Base-by-base conservation (phyloP, 768 basidiomycete genomes). In the Russula compacta region DNA sequence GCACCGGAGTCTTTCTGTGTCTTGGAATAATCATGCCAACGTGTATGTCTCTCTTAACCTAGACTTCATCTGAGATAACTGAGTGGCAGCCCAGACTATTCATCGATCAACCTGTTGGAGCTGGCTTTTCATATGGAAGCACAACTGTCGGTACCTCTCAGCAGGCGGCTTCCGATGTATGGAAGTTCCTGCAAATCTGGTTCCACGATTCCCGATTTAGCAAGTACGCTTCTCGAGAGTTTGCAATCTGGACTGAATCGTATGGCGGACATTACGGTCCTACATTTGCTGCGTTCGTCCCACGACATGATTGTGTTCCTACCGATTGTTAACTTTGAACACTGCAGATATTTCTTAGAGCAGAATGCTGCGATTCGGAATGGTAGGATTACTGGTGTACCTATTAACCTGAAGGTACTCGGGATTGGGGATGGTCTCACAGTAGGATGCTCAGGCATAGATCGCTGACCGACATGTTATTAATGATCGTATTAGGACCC, bases 171-270 rank as follows among this genome's bases (percentile, higher is more conserved):
- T 66, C 73, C 12, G 83, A 84, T 64, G 69, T 84, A 7, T 86
- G 83, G 83, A 76, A 71, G 66, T 82, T 84, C 73, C 71, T 86
- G 66, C 84, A 85, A 71, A 81, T 85, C n/a, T 85, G 82, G 71
- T 74, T 86, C 53, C 67, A 72, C 0, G 83, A 86, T 66, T 66
- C 76, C 2, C 77, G 78, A 61, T 86, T 85, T 65, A 67, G 77
- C 43, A 77, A 79, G 56, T 79, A 76, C 49, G 71, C 75, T 40
- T 64, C 66, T 19, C 76, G 74, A 53, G 75, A 78, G 1, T 75
- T 85, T 53, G 84, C 79, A 1, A 71, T 85, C 50, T 86, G 84
- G 84, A 83, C 83, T 0, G 83, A 85, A 69, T 84, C 82, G 74
- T 73, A 62, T 21, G 72, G 73, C 17, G 76, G 76, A 9, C 75